Evolutionary conservation across 108 stramenopile genomes (phyloP).

Genomic region (Nannochloropsis gaditana): DNA sequence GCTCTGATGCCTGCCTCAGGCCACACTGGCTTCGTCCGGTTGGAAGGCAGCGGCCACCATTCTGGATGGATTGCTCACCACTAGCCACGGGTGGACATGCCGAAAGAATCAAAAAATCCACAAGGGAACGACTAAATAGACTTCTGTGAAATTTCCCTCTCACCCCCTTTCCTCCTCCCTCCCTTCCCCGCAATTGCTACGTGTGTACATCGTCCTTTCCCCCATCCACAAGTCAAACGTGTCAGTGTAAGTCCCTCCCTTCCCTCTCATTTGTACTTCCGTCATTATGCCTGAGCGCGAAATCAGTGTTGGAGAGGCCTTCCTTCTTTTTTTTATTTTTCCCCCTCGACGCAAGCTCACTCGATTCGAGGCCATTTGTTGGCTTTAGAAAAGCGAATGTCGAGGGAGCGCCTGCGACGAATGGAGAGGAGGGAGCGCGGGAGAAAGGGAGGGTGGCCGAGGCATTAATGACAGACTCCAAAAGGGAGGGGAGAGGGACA

Average conservation of each 20-base stretch:
- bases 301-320: background rate
- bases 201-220: background rate
- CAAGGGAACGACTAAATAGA: background rate
- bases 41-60: background rate
- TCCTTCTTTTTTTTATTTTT: background rate
- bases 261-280: background rate
- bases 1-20: background rate
- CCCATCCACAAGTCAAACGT: background rate
- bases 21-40: background rate
- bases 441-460: background rate
- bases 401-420: background rate
- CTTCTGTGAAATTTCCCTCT: background rate
- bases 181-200: background rate
- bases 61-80: background rate
- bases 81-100: background rate
- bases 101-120: background rate
- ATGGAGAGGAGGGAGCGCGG: background rate
- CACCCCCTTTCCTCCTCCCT: background rate
- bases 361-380: conserved; percentile 1
- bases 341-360: background rate
- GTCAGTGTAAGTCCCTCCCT: background rate
- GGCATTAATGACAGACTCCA: too few relatives aligned
- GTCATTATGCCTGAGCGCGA: background rate
- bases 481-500: too few relatives aligned
- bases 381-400: background rate